Percentiles rank a stretch among this genome's conserved stretches.
These are phyloP conservation scores for Alternaria angustiovoidea DNA, from an alignment of 2,329 filamentous ascomycete genomes.

Conservation along the genomic window DNA sequence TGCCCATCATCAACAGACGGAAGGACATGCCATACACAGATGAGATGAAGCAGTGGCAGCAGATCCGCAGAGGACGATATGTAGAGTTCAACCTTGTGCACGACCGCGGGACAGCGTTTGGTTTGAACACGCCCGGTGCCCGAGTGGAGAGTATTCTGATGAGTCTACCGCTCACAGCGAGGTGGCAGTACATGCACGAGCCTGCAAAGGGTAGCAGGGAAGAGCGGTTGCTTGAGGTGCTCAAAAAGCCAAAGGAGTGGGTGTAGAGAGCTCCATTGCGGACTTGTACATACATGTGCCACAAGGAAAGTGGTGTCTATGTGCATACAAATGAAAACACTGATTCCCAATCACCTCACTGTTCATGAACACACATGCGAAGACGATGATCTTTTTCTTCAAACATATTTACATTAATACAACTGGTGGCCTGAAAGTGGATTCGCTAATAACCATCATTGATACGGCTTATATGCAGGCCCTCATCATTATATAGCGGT, in stretches of 20 bases:
- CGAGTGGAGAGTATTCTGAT: conserved; percentile 97
- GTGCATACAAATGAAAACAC: not conserved
- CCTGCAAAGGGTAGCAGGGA: conserved; percentile 79
- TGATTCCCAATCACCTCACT: not conserved
- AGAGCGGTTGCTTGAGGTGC: conserved; percentile 77
- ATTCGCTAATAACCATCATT: not conserved
- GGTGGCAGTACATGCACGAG: conserved; percentile 96
- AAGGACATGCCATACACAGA: conserved; percentile 92
- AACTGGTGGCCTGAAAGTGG: not conserved
- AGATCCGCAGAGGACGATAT: conserved; percentile 90
- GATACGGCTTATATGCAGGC: not conserved
- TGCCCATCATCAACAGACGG: conserved; percentile 85
- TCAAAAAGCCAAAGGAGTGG: conserved; percentile 70
- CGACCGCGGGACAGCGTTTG: conserved; percentile 93
- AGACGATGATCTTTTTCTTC: not conserved
- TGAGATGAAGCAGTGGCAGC: conserved; percentile 94
- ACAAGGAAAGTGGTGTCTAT: not conserved
- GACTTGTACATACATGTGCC: not conserved
- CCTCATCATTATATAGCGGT: not conserved
- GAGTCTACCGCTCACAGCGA: conserved; percentile 91
- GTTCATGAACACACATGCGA: not conserved
- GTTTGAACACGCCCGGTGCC: conserved; percentile 88
- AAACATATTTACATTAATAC: not conserved
- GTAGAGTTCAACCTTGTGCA: conserved; percentile 99
- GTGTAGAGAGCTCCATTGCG: conserved; percentile 36